These are phyloP conservation scores for Chamaecyparis obtusa DNA, from an alignment of 75 land plant species.

Conservation along the genomic window DNA sequence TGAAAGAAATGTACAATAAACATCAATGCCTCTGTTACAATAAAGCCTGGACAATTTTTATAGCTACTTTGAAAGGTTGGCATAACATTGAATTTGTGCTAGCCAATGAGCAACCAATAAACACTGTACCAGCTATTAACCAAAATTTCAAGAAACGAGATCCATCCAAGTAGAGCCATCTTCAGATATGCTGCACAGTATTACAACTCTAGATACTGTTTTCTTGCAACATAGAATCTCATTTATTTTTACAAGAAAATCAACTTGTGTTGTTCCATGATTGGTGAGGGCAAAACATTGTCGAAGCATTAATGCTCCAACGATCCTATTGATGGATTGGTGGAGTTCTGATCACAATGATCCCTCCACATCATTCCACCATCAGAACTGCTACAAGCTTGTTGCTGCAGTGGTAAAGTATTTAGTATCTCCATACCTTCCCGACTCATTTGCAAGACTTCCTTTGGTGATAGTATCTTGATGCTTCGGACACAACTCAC, in stretches of 20 bases:
- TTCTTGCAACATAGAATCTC: background rate
- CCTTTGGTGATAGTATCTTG: conserved; percentile 86
- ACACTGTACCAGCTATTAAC: background rate
- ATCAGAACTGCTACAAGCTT: conserved; percentile 84
- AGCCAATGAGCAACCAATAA: background rate
- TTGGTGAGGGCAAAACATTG: background rate
- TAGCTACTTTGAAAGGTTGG: background rate
- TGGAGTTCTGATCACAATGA: conserved; percentile 45
- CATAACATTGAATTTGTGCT: background rate
- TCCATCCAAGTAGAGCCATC: background rate
- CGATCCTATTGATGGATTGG: conserved; percentile 29
- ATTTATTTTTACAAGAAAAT: background rate
- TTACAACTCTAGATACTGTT: background rate
- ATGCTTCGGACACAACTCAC: conserved; percentile 94
- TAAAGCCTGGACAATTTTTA: background rate
- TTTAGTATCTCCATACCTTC: conserved; percentile 63
- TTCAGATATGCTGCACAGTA: background rate
- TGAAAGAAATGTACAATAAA: background rate
- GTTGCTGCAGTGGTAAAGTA: conserved; percentile 45
- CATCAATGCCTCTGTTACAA: background rate
- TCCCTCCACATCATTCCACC: conserved; percentile 66
- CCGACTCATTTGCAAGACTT: conserved; percentile 93
- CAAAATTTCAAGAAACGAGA: background rate
- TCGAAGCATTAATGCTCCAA: conserved; percentile 28
- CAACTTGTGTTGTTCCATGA: background rate